Conservation (phyloP, 2,329 filamentous ascomycete genomes). For the Dryadomyces sulphureus region DNA sequence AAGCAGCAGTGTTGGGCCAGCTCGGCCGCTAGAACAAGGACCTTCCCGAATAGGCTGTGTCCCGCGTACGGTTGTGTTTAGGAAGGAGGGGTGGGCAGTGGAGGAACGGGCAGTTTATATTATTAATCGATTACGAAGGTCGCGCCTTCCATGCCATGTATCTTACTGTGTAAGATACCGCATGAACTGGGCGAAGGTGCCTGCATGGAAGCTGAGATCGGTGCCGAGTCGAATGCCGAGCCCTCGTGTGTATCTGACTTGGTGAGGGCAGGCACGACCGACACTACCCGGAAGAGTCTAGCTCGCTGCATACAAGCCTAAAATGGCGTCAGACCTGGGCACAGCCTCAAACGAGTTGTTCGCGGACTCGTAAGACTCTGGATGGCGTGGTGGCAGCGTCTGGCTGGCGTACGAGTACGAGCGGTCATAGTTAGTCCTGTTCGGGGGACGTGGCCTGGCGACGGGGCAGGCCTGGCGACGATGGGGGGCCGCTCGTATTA, state of each 20-base stretch:
- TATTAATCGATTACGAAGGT: no score
- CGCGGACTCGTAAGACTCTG: background rate
- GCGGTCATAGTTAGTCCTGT: no score
- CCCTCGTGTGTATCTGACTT: no score
- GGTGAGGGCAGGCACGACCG: background rate
- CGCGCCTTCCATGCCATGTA: no score
- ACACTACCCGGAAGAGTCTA: constrained; percentile 6
- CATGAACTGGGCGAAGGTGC: background rate
- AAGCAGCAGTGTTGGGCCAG: background rate
- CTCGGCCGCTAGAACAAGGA: background rate
- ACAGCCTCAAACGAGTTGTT: background rate
- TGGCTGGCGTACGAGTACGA: no score
- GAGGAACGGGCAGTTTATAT: no score
- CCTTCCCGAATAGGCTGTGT: background rate
- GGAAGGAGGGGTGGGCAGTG: no score
- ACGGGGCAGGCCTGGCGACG: no score
- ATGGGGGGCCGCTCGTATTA: no score
- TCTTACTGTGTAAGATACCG: no score
- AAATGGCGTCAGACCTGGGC: background rate
- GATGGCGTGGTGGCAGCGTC: no score
- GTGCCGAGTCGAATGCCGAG: background rate
- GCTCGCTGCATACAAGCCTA: background rate
- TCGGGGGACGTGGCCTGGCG: no score
- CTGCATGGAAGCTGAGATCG: background rate
- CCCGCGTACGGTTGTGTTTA: background rate